A percentile compares a stretch with the other conserved stretches of the same genome.
These are phyloP conservation scores for Tricholoma terreum DNA, from an alignment of 768 basidiomycete species.

Conservation along the genomic window DNA sequence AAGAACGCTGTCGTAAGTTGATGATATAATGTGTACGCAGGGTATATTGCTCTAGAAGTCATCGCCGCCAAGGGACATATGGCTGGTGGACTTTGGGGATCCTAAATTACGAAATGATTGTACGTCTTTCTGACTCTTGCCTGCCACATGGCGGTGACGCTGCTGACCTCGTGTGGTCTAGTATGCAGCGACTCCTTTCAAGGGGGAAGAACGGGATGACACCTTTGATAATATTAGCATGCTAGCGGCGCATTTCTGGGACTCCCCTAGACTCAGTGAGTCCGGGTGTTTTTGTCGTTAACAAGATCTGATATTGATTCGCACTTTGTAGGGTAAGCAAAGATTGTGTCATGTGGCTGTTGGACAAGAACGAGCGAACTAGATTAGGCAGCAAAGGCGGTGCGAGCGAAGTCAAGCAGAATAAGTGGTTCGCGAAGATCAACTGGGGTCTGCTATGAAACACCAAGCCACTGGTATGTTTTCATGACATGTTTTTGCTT, in stretches of 20 bases:
- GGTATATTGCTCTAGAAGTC: conserved; percentile 99
- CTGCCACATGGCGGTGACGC: conserved; percentile 31
- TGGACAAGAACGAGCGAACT: conserved; percentile 89
- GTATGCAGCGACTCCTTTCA: conserved; percentile 99
- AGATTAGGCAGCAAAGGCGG: conserved; percentile 90
- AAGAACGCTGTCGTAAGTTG: conserved; percentile 20
- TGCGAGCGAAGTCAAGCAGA: conserved; percentile 97
- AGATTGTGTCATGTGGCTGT: conserved; percentile 78
- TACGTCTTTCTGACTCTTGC: conserved; percentile 48
- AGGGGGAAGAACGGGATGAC: conserved; percentile 89
- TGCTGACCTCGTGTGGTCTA: conserved; percentile 38
- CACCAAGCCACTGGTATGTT: conserved; percentile 85
- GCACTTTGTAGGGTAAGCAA: conserved; percentile 67
- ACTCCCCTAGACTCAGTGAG: conserved; percentile 77
- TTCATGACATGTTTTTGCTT: conserved; percentile 6
- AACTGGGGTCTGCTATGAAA: conserved; percentile 97
- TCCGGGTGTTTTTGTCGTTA: conserved; percentile 12
- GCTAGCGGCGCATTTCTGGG: conserved; percentile 82
- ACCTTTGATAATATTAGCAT: conserved; percentile 96
- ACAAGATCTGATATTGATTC: conserved; percentile 12
- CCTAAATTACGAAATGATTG: conserved; percentile 98
- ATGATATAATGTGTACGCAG: conserved; percentile 42
- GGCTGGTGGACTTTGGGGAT: conserved; percentile 99
- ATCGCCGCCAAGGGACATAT: conserved; percentile 96
- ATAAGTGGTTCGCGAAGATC: conserved; percentile 96